Percentiles rank a stretch among this genome's conserved stretches.
Conservation (phyloP, 2,329 filamentous ascomycete genomes). For the Monosporascus ibericus region DNA sequence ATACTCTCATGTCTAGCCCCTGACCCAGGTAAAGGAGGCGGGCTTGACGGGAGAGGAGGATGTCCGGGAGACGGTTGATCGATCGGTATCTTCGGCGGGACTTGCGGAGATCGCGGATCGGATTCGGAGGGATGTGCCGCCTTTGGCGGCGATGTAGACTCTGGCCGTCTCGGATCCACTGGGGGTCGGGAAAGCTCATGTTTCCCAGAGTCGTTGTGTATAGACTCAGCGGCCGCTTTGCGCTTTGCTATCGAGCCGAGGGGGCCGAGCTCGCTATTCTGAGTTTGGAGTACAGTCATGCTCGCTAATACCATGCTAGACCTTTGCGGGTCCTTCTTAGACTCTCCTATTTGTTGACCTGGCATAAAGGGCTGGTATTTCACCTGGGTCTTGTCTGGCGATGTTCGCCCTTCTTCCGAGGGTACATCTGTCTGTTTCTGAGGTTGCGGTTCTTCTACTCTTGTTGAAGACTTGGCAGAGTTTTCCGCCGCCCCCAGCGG, state of each 20-base stretch:
- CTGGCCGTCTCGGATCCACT: not conserved
- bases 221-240: not conserved
- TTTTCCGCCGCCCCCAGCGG: conserved; percentile 8
- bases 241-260: conserved; percentile 1
- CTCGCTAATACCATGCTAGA: conserved; percentile 10
- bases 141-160: not conserved
- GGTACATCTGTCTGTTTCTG: conserved; percentile 7
- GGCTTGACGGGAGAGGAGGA: conserved; percentile 1
- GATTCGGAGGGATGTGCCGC: not conserved
- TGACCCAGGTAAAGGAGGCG: conserved; percentile 6
- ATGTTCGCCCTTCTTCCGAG: conserved; percentile 2
- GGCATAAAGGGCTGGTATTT: conserved; percentile 18
- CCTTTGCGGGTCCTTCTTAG: conserved; percentile 5
- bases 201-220: not conserved
- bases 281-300: conserved; percentile 19
- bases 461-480: not conserved
- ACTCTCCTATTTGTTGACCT: conserved; percentile 1
- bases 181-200: not conserved
- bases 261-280: conserved; percentile 19
- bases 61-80: conserved; percentile 1
- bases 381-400: conserved; percentile 4
- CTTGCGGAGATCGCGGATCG: not conserved
- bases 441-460: not conserved
- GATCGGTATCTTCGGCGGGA: conserved; percentile 1
- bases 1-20: conserved; percentile 18